Evolutionary conservation across 164 flowering plant species (phyloP).

Genomic region (Magnolia kwangsiensis): DNA sequence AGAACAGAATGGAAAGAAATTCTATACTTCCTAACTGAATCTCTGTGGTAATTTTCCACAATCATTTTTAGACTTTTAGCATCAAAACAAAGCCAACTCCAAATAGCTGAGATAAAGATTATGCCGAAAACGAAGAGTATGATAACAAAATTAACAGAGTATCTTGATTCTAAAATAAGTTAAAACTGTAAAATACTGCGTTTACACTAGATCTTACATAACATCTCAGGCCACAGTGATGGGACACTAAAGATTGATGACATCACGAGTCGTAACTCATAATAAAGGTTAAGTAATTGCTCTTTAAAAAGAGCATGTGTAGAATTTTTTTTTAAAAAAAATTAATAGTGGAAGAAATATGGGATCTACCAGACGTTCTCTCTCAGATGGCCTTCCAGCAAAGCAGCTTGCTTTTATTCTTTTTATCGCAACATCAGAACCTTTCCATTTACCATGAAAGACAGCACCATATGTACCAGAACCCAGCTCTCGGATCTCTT

Average conservation of each 20-base stretch:
- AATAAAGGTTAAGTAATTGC: neutral
- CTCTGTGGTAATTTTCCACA: no score
- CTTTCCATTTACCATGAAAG: slow-evolving; percentile 97
- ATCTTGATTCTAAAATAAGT: no score
- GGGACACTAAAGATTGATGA: neutral
- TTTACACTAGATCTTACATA: no score
- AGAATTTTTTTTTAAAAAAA: neutral
- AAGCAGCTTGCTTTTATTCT: slow-evolving; percentile 98
- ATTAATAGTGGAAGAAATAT: slow-evolving; percentile 5
- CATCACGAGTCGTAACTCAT: neutral
- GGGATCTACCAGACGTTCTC: slow-evolving; percentile 81
- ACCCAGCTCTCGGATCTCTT: slow-evolving; percentile 90
- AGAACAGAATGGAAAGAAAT: no score
- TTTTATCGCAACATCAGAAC: slow-evolving; percentile 97
- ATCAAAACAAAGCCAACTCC: no score
- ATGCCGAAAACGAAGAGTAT: no score
- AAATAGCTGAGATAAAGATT: no score
- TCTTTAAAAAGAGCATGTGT: neutral
- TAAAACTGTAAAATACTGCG: no score
- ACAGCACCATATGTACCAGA: slow-evolving; percentile 98
- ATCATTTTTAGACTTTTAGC: no score
- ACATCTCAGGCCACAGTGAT: no score
- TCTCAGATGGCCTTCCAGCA: slow-evolving; percentile 93
- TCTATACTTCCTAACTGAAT: no score
- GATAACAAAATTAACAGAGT: no score